These are phyloP conservation scores for Mycosarcoma mackinlayi DNA, from an alignment of 1,284 basidiomycete species.

Conservation along the genomic window DNA sequence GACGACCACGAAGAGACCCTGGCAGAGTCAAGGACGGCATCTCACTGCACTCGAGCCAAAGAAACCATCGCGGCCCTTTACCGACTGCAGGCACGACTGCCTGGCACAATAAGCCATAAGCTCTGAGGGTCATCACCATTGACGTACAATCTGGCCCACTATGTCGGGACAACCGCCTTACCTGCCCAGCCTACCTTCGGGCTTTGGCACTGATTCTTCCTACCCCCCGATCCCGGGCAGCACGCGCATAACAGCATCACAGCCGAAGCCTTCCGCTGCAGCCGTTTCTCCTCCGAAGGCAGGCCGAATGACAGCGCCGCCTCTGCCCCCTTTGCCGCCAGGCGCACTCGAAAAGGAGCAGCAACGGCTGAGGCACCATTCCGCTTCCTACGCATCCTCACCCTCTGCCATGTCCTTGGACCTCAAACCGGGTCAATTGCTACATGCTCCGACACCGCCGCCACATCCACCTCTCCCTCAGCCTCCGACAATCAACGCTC, in stretches of 20 bases:
- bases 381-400: constrained; percentile 24
- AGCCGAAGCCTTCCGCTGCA: constrained; percentile 21
- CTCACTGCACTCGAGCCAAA: too few relatives aligned
- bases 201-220: constrained; percentile 60
- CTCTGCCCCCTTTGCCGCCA: constrained; percentile 48
- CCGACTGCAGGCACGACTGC: too few relatives aligned
- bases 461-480: constrained; percentile 5
- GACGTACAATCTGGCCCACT: background rate
- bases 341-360: constrained; percentile 48
- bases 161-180: constrained; percentile 39
- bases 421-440: constrained; percentile 37
- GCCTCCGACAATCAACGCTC: background rate
- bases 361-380: constrained; percentile 30
- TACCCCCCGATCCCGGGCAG: constrained; percentile 60
- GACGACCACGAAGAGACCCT: too few relatives aligned
- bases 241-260: constrained; percentile 33
- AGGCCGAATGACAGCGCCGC: constrained; percentile 39
- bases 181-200: constrained; percentile 53
- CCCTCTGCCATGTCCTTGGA: constrained; percentile 13
- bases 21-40: too few relatives aligned
- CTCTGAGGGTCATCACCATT: too few relatives aligned
- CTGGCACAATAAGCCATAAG: too few relatives aligned
- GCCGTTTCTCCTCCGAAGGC: constrained; percentile 8
- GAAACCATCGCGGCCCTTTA: too few relatives aligned
- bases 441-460: constrained; percentile 36